Conservation (phyloP, 73 alveolate genomes). For the Tetrahymena elliotti region DNA sequence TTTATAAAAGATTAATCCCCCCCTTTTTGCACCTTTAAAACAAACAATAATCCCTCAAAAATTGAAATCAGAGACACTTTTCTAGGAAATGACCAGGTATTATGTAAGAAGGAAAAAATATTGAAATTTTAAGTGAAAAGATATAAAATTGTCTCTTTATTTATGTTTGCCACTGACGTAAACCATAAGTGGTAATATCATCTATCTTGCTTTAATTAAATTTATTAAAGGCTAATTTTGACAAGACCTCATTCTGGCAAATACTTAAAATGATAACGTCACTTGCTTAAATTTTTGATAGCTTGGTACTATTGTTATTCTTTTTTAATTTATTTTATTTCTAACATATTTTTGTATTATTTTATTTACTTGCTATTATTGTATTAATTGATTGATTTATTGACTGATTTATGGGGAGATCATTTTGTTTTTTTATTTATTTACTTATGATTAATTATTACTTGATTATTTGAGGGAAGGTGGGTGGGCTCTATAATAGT, state of each 20-base stretch:
- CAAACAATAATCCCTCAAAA: neutral
- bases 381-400: too few species aligned
- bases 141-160: too few species aligned
- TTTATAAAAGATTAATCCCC: neutral
- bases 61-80: neutral
- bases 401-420: neutral
- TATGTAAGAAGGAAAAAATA: neutral
- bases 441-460: too few species aligned
- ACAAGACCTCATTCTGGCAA: neutral
- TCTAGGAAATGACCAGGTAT: neutral
- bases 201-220: too few species aligned
- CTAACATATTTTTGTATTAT: neutral
- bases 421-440: too few species aligned
- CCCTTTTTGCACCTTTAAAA: neutral
- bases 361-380: neutral
- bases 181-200: neutral
- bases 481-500: neutral
- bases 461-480: neutral
- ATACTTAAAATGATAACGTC: neutral
- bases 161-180: neutral
- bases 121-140: neutral
- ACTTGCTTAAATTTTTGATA: neutral
- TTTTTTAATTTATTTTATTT: too few species aligned
- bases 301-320: neutral
- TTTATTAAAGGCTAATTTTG: neutral